These are phyloP conservation scores for Mycena sp. DNA, from an alignment of 1,284 basidiomycete species.

Conservation along the genomic window DNA sequence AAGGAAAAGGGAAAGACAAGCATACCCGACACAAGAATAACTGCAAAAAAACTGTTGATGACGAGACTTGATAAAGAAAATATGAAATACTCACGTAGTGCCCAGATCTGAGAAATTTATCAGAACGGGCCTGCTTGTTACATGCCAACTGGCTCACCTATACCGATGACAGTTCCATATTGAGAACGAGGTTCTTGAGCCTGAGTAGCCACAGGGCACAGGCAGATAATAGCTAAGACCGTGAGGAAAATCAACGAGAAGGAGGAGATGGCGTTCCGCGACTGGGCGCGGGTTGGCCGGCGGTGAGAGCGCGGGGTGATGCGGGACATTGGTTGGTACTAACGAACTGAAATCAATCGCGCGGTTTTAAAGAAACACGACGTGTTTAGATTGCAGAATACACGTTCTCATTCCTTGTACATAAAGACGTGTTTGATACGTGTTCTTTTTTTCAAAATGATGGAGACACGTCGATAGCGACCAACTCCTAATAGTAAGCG, in stretches of 20 bases:
- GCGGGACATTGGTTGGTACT: conserved; percentile 19
- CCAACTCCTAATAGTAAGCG: too few relatives aligned
- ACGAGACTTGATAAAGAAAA: not conserved
- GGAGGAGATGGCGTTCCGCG: conserved; percentile 66
- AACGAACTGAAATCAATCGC: not conserved
- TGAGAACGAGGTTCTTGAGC: conserved; percentile 58
- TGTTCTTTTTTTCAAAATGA: conserved; percentile 14
- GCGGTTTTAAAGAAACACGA: conserved; percentile 4
- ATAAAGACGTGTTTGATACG: conserved; percentile 25
- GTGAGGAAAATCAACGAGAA: conserved; percentile 72
- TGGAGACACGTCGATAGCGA: conserved; percentile 12
- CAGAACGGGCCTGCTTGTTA: too few relatives aligned
- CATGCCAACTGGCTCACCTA: conserved; percentile 66
- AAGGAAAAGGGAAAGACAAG: conserved; percentile 8
- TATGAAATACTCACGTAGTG: conserved; percentile 63
- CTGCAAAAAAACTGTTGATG: conserved; percentile 8
- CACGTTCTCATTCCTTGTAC: conserved; percentile 1
- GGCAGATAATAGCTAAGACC: conserved; percentile 68
- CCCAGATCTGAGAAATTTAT: conserved; percentile 68
- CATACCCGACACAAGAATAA: conserved; percentile 78
- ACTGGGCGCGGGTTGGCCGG: conserved; percentile 57
- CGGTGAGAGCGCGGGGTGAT: conserved; percentile 13
- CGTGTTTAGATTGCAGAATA: conserved; percentile 12
- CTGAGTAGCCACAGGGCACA: conserved; percentile 59
- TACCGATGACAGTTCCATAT: conserved; percentile 95